phyloP scores from a whole-genome alignment of 345 rosid genomes.

The Corchorus olitorius region DNA sequence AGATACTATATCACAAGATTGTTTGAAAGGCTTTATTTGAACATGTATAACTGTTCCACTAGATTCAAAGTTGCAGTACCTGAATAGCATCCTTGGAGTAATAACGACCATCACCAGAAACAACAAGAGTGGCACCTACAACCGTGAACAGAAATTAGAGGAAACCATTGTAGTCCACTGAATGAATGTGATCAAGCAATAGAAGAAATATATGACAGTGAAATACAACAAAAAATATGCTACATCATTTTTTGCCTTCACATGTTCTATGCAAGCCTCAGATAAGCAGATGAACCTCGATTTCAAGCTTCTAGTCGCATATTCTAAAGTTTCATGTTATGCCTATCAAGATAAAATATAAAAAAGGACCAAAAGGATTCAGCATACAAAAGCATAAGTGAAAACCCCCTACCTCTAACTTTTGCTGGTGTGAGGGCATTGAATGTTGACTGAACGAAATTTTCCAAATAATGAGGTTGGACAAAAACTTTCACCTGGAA shows the following conservation, averaged over 20 bases:
- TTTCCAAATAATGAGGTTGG: conserved; percentile 82
- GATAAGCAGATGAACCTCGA: not conserved
- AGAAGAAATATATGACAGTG: not conserved
- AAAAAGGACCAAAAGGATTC: not conserved
- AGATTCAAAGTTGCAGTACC: conserved; percentile 43
- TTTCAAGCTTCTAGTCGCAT: not conserved
- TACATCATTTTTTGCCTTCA: not conserved
- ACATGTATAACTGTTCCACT: not conserved
- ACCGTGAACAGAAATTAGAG: conserved; percentile 10
- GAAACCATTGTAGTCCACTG: not conserved
- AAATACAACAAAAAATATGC: not conserved
- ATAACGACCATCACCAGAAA: conserved; percentile 99
- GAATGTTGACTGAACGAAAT: conserved; percentile 90
- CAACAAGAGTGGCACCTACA: conserved; percentile 94
- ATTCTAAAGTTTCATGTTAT: not conserved
- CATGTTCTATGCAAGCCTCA: conserved; percentile 2
- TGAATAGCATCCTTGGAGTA: conserved; percentile 93
- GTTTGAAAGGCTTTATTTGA: not conserved
- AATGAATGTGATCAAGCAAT: not conserved
- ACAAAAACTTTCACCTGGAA: conserved; percentile 87
- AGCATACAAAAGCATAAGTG: not conserved
- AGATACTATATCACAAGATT: not conserved
- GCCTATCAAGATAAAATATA: not conserved
- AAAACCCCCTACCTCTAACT: conserved; percentile 63
- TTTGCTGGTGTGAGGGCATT: conserved; percentile 76